phyloP scores from a whole-genome alignment of 208 protist species.

The Trypanosoma boissoni region DNA sequence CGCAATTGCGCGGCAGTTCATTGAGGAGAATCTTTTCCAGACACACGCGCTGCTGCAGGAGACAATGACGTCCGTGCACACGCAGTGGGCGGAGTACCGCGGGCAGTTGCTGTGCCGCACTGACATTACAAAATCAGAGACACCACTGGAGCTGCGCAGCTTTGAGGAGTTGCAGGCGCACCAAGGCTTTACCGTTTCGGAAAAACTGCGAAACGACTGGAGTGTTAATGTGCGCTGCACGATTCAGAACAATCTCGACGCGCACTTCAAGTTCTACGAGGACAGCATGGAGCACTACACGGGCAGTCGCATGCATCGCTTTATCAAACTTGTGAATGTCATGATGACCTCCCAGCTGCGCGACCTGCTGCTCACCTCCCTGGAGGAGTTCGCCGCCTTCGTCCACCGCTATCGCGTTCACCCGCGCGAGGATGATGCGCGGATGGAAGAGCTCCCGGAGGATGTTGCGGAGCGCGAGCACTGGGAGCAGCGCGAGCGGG shows the following conservation, averaged over 20 bases:
- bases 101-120: slow-evolving; percentile 57
- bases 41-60: slow-evolving; percentile 78
- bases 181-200: slow-evolving; percentile 50
- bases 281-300: slow-evolving; percentile 85
- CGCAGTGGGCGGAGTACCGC: slow-evolving; percentile 70
- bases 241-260: slow-evolving; percentile 92
- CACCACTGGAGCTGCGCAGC: slow-evolving; percentile 67
- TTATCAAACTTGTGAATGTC: slow-evolving; percentile 87
- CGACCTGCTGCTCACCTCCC: slow-evolving; percentile 60
- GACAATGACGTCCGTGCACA: slow-evolving; percentile 79
- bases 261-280: slow-evolving; percentile 94
- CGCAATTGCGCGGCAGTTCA: slow-evolving; percentile 39
- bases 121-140: slow-evolving; percentile 31
- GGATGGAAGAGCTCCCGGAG: slow-evolving; percentile 63
- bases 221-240: slow-evolving; percentile 87
- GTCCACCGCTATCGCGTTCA: slow-evolving; percentile 55
- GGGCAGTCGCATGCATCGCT: slow-evolving; percentile 84
- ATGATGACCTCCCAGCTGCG: slow-evolving; percentile 92
- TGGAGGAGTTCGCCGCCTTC: slow-evolving; percentile 78
- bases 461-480: slow-evolving; percentile 61
- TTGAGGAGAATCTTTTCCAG: slow-evolving; percentile 89
- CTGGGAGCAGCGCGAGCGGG: slow-evolving; percentile 42
- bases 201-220: slow-evolving; percentile 91
- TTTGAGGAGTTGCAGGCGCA: slow-evolving; percentile 72
- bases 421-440: slow-evolving; percentile 22